Evolutionary conservation across 2,329 filamentous ascomycete species (phyloP).

Genomic region (Pseudocercospora musae): DNA sequence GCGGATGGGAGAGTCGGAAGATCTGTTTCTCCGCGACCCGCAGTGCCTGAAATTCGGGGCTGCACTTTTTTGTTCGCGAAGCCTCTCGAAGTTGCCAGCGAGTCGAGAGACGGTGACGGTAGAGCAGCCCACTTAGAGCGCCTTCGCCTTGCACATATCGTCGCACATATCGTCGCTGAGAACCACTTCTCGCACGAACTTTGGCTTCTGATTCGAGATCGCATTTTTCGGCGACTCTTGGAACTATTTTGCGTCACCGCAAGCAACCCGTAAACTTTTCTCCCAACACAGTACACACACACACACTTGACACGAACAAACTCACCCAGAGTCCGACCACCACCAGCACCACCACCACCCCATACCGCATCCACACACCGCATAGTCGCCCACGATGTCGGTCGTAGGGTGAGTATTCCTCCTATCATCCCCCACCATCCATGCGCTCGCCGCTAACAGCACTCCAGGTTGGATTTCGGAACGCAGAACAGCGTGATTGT

Average conservation of each 20-base stretch:
- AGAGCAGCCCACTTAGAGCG: neutral
- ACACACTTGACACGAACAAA: neutral
- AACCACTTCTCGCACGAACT: neutral
- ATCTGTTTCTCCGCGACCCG: neutral
- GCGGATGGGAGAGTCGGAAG: neutral
- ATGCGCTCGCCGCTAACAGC: constrained; percentile 6
- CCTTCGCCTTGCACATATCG: neutral
- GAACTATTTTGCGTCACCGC: neutral
- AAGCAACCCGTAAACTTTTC: neutral
- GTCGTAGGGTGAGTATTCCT: constrained; percentile 12
- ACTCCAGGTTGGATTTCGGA: constrained; percentile 73
- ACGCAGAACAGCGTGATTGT: constrained; percentile 88
- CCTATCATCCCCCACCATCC: neutral
- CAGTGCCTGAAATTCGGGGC: neutral
- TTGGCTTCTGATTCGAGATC: neutral
- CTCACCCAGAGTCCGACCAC: no score
- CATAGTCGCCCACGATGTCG: constrained; percentile 10
- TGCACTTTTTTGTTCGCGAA: neutral
- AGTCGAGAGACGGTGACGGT: neutral
- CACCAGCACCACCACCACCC: neutral
- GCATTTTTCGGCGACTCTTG: neutral
- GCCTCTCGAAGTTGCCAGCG: neutral
- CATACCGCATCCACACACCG: constrained; percentile 5
- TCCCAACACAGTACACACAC: neutral
- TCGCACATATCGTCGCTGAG: no score